These are phyloP conservation scores for Vigna nakashimae DNA, from an alignment of 306 rosid species.

Conservation along the genomic window DNA sequence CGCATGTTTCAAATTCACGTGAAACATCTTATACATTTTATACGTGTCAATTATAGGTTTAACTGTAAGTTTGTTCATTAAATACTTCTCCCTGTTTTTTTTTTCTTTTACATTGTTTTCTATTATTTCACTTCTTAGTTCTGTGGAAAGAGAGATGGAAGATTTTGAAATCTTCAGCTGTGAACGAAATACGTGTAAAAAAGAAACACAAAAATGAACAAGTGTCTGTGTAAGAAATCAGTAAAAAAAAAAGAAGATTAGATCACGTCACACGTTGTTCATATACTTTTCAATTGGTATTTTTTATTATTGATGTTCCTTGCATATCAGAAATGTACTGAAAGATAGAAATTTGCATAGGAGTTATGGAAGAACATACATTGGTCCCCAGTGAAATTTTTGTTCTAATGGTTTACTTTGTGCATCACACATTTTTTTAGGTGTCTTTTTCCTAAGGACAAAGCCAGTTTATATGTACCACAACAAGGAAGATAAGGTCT, in stretches of 20 bases:
- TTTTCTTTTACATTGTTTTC: neutral
- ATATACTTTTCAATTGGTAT: neutral
- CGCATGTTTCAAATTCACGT: neutral
- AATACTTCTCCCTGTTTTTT: neutral
- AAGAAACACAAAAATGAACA: no score
- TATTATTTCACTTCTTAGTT: no score
- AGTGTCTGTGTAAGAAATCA: no score
- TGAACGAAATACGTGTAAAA: no score
- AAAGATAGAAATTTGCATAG: neutral
- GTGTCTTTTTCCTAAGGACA: slow-evolving; percentile 28
- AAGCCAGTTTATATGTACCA: neutral
- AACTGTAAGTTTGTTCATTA: neutral
- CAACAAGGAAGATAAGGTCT: neutral
- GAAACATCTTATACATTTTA: neutral
- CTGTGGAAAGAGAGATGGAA: no score
- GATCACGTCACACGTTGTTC: no score
- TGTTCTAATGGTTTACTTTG: neutral
- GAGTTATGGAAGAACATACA: neutral
- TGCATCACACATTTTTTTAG: slow-evolving; percentile 28
- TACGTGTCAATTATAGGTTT: neutral
- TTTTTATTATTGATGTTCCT: neutral
- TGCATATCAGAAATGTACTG: neutral
- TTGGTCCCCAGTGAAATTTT: neutral
- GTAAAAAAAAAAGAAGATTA: no score
- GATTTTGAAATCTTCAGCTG: no score